phyloP scores from a whole-genome alignment of 371 early-diverging fungal species.

The Mortierella sp. region DNA sequence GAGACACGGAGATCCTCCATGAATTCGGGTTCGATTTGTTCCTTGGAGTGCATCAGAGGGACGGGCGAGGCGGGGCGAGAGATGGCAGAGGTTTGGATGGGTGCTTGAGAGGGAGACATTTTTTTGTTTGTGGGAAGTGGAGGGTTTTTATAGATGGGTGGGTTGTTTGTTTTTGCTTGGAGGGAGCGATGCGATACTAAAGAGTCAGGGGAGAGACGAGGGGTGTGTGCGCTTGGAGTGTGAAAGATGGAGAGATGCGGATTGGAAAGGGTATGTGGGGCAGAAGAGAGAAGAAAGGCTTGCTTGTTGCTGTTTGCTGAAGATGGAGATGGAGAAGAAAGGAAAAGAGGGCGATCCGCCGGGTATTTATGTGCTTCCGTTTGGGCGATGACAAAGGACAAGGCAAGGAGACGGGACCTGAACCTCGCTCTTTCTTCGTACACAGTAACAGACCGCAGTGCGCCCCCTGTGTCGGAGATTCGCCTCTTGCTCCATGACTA shows the following conservation, averaged over 20 bases:
- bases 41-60: slow-evolving; percentile 51
- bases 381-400: neutral
- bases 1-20: slow-evolving; percentile 77
- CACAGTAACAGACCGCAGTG: no score
- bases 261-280: neutral
- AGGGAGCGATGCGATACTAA: neutral
- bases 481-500: neutral
- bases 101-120: slow-evolving; percentile 51
- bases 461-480: neutral
- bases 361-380: neutral
- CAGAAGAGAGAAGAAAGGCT: neutral
- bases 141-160: neutral
- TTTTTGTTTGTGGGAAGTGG: neutral
- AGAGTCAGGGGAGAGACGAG: neutral
- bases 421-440: neutral
- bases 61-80: slow-evolving; percentile 47
- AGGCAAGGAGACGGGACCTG: neutral
- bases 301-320: neutral
- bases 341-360: neutral
- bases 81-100: slow-evolving; percentile 1
- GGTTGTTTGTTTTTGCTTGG: slow-evolving; percentile 1
- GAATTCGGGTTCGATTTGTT: slow-evolving; percentile 54
- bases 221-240: slow-evolving; percentile 2
- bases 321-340: slow-evolving; percentile 6
- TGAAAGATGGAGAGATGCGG: neutral